Base-by-base conservation (phyloP, 2,329 filamentous ascomycete species). In the Beauveria sp. region DNA sequence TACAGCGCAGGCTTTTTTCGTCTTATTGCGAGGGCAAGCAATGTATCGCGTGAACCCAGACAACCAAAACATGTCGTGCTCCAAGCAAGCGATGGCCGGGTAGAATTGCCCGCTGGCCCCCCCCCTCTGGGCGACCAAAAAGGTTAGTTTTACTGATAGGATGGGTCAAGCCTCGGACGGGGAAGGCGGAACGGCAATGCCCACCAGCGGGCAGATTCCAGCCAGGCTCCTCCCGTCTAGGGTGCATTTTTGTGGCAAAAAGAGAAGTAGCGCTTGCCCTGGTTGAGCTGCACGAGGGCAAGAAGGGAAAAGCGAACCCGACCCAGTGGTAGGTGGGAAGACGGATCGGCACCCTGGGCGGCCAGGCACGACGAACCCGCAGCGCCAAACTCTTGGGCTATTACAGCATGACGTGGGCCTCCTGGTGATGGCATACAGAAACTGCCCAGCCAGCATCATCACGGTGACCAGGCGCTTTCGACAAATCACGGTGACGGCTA, bases 301-400 rank as follows among this genome's bases (percentile, higher is more conserved):
- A 34, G 46, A 60, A 34, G 54, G 47, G 55, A 62, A 55, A 55
- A 26, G 51, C 28, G 51, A 59, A 56, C 50, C 57, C 56, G 56
- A 46, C 46, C 56, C 51, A 28, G 30, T 34, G 30, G 30, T 14
- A 34, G 30, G 30, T 60, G 61, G 61, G 52, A 59, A 34, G 45
- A 53, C 61, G 50, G 56, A 62, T 54, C 56, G 55, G 24, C 55
- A 49, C 50, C 50, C 50, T 34, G 12, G 30, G 10, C 30, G 53
- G 16, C 18, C 40, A 26, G 49, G 58, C 49, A 34, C 30, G 30
- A 60, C 57, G 57, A 60, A 60, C 50, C 58, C 50, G 42, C 58
- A 54, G 58, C 12, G 42, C 34, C 57, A 14, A 40, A 60, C 26
- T 30, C 20, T 43, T 43, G n/a, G 43, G 46, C 46, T 9, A 43